Conservation (phyloP, 805 yeast genomes). For the Teunomyces tritomae region DNA sequence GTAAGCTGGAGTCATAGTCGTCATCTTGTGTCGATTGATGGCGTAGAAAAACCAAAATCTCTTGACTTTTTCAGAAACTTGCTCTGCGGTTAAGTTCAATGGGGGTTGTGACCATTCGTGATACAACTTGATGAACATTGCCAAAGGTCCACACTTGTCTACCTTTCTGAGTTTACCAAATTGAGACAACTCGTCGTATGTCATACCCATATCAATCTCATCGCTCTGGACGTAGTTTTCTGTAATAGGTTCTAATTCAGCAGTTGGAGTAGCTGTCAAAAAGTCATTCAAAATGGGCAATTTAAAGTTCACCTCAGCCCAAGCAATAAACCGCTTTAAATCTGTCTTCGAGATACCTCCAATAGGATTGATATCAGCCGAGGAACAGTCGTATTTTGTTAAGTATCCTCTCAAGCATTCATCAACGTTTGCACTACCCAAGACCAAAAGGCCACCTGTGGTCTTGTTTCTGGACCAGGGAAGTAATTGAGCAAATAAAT, state of each 20-base stretch:
- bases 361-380: conserved; percentile 96
- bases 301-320: conserved; percentile 67
- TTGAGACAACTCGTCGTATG: conserved; percentile 87
- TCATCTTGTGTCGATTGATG: conserved; percentile 93
- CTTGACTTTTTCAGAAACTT: conserved; percentile 90
- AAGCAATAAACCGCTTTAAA: conserved; percentile 77
- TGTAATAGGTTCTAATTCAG: conserved; percentile 96
- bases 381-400: conserved; percentile 95
- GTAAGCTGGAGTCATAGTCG: conserved; percentile 94
- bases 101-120: conserved; percentile 87
- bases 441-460: conserved; percentile 79
- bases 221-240: conserved; percentile 91
- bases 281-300: conserved; percentile 78
- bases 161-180: conserved; percentile 91
- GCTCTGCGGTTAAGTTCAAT: conserved; percentile 64
- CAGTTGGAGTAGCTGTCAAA: conserved; percentile 92
- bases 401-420: conserved; percentile 93
- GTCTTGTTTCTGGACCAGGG: conserved; percentile 86
- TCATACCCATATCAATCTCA: conserved; percentile 97
- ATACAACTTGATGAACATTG: conserved; percentile 84
- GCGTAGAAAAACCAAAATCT: conserved; percentile 92
- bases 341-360: conserved; percentile 98
- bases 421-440: conserved; percentile 97
- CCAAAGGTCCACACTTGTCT: conserved; percentile 93
- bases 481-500: conserved; percentile 86